These are phyloP conservation scores for Coemansia umbellata DNA, from an alignment of 192 early-diverging fungal genomes.

Conservation along the genomic window DNA sequence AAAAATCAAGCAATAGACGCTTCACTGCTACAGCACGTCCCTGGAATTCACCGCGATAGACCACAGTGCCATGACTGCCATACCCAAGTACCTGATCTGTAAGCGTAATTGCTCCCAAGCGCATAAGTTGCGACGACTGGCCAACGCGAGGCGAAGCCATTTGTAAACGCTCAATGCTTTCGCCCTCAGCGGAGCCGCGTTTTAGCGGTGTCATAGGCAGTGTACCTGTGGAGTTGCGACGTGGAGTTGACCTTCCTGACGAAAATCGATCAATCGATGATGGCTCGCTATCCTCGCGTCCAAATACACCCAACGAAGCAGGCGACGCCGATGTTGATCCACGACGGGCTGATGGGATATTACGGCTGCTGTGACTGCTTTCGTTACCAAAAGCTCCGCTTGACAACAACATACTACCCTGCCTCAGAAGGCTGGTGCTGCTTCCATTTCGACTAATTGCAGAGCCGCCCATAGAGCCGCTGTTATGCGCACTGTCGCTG, in stretches of 20 bases:
- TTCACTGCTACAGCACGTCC: slow-evolving; percentile 92
- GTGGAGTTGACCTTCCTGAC: slow-evolving; percentile 29
- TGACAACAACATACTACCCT: background rate
- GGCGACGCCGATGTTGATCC: slow-evolving; percentile 30
- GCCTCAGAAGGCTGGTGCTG: slow-evolving; percentile 10
- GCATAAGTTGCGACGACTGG: slow-evolving; percentile 19
- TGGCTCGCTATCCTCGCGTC: slow-evolving; percentile 35
- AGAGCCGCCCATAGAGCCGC: background rate
- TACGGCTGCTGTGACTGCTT: slow-evolving; percentile 17
- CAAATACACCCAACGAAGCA: slow-evolving; percentile 18
- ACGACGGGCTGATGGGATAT: slow-evolving; percentile 5
- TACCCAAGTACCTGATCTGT: slow-evolving; percentile 71
- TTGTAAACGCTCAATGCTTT: slow-evolving; percentile 13
- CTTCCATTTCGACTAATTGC: slow-evolving; percentile 5
- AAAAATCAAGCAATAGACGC: slow-evolving; percentile 89
- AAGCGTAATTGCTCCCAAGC: slow-evolving; percentile 55
- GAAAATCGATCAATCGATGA: slow-evolving; percentile 34
- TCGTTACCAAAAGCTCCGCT: slow-evolving; percentile 2
- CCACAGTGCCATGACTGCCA: slow-evolving; percentile 96
- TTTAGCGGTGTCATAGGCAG: slow-evolving; percentile 39
- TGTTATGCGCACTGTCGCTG: background rate
- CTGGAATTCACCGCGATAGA: slow-evolving; percentile 91
- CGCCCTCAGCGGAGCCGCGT: slow-evolving; percentile 7
- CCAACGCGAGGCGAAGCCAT: slow-evolving; percentile 1
- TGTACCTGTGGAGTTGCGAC: slow-evolving; percentile 45